Evolutionary conservation across 805 yeast species (phyloP), one percentile per base, ranked within the genome.

Genomic region (Cyberlindnera sargentensis): DNA sequence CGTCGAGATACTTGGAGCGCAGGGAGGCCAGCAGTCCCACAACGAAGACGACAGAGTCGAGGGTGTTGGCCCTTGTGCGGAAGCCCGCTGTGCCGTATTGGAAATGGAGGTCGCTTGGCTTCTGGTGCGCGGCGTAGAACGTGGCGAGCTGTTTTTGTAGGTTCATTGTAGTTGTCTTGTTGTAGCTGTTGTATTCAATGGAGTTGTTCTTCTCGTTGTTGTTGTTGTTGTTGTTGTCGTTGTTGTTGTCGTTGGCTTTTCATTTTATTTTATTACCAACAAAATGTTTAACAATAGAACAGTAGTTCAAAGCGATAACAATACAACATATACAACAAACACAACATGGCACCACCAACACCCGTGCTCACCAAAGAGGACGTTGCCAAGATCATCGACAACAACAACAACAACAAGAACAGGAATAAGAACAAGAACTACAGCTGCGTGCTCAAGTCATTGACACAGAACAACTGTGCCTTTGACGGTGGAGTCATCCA

Each of bases 31-130:
- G 61, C 20, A 89, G 68, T 2, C 96, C 96, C 15, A 84, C 88
- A 6, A 91, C 73, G 62, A 78, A 86, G 63, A 87, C 84, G 30
- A 90, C 91, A 15, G 88, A 81, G 58, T 87, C 95, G 50, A 91
- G 67, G 15, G 72, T 63, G 23, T 65, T 59, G 2, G 95, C 90
- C 39, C 76, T 68, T 67, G 82, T 81, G 46, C 99, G 76, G 67
- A 93, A 93, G 7, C 99, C 99, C 2, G 99, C 99, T 1, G 99
- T 93, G n/a, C 99, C 99, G 57, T 93, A 93, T 15, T 76, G 65
- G 57, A 78, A 82, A 2, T 47, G 43, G 31, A 64, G 50, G 25
- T 53, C 61, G n/a, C 61, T 58, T 1, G 82, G 78, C 44, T 75
- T 77, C 28, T 60, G 54, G 31, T 53, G 64, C 6, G 41, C 10